Percentiles rank a stretch among this genome's conserved stretches.
Evolutionary conservation across 805 yeast species (phyloP).

Genomic region (Barnettozyma sp.): DNA sequence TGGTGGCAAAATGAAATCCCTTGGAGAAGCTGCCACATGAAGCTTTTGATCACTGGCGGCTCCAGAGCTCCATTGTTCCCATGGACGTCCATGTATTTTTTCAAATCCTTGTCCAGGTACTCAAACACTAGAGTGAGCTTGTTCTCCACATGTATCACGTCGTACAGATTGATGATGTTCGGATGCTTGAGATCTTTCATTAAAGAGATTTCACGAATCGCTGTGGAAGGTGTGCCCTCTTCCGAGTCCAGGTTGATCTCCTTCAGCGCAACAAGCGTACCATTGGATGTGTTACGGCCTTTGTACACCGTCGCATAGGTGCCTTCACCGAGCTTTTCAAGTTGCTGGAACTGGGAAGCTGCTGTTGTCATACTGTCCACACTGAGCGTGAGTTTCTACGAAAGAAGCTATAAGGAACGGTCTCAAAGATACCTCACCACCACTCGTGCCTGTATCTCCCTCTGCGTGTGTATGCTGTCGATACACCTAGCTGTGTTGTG

Average conservation of each 20-base stretch:
- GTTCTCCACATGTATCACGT: conserved; percentile 95
- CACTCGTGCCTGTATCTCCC: background rate
- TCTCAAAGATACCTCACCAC: too few species aligned
- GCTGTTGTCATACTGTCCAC: background rate
- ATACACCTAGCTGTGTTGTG: background rate
- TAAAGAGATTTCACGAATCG: conserved; percentile 90
- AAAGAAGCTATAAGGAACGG: too few species aligned
- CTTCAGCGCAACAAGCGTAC: conserved; percentile 87
- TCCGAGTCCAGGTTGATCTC: conserved; percentile 93
- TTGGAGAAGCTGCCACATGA: conserved; percentile 87
- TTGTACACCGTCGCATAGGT: conserved; percentile 99
- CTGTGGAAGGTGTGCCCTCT: conserved; percentile 96
- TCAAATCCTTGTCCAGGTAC: conserved; percentile 86
- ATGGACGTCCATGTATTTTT: conserved; percentile 87
- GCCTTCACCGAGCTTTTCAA: conserved; percentile 89
- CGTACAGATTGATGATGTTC: conserved; percentile 86
- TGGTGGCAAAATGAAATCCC: conserved; percentile 72
- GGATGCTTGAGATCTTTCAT: conserved; percentile 93
- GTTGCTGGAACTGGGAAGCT: conserved; percentile 27
- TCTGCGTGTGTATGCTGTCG: too few species aligned
- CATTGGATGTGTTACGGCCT: conserved; percentile 79
- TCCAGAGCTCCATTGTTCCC: conserved; percentile 87
- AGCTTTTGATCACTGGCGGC: conserved; percentile 75
- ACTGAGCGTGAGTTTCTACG: too few species aligned
- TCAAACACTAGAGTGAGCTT: conserved; percentile 91